Base-by-base conservation (phyloP, 371 early-diverging fungal genomes). In the Syncephalastrum monosporum region DNA sequence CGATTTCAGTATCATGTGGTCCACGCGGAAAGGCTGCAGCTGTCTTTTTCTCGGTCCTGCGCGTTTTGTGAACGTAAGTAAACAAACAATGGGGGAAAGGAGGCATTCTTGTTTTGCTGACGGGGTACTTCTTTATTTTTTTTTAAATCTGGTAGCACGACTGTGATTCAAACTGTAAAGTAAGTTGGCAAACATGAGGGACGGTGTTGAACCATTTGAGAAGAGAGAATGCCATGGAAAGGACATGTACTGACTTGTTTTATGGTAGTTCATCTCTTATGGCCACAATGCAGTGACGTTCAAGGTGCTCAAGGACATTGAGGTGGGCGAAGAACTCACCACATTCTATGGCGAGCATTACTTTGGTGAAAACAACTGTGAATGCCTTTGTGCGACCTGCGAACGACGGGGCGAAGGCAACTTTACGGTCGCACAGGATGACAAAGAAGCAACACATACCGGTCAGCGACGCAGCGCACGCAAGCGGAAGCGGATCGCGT, bases 11-110 rank as follows among this genome's bases (percentile, higher is more conserved):
- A 90, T 97, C 60, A 91, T 97, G 82, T 91, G 81, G 71, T 90
- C 91, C 21, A 81, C 83, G 23, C 78, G 88, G 25, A 79, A 83
- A 47, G 83, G 83, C 10, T 74, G 80, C 57, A 86, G 84, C 69
- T 91, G 91, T 55, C 68, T 96, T 17, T 91, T 96, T 55, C 75
- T 95, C n/a, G 98, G 98, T 5, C 98, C 98, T 25, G 97, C 93
- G 2, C 83, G 98, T 7, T 96, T 97, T 71, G 91, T 92, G 17
- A 96, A 97, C 63, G 79, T 80, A 76, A 59, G 72, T 47, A 8
- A 14, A 29, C 46, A 23, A 29, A 21, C 15, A 24, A 29, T 45
- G 5, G 8, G 19, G 13, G 27, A 27, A 33, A 29, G 4, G 29
- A 7, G 12, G 10, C 6, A 5, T 33, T 33, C 10, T 45, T 47